Conservation (phyloP, 2,329 filamentous ascomycete genomes). For the Cadophora gregata region DNA sequence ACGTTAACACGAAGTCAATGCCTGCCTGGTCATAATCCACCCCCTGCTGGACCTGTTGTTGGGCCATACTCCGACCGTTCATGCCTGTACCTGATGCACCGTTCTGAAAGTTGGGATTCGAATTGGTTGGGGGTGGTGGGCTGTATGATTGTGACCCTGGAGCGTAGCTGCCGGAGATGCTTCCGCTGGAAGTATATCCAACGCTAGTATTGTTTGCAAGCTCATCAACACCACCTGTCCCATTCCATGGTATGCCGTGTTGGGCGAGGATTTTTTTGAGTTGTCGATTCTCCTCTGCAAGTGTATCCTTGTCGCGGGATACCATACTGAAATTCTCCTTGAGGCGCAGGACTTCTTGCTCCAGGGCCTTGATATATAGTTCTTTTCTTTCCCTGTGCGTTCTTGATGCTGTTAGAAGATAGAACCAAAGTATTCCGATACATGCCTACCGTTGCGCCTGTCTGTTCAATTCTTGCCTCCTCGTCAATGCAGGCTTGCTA, state of each 20-base stretch:
- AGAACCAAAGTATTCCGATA: no score
- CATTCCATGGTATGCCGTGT: constrained; percentile 54
- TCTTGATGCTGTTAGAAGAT: constrained; percentile 54
- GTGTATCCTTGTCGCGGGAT: constrained; percentile 75
- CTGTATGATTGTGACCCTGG: constrained; percentile 48
- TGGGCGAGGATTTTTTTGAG: constrained; percentile 65
- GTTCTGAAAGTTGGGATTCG: constrained; percentile 27
- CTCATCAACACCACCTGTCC: constrained; percentile 43
- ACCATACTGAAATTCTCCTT: constrained; percentile 83
- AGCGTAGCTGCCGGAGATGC: constrained; percentile 67
- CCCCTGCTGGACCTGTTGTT: constrained; percentile 45
- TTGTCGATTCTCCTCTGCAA: constrained; percentile 80
- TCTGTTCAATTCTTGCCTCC: constrained; percentile 91
- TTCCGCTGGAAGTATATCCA: constrained; percentile 59
- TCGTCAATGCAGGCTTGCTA: constrained; percentile 90
- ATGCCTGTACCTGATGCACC: constrained; percentile 17
- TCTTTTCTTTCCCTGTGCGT: constrained; percentile 98
- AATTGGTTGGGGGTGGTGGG: constrained; percentile 37
- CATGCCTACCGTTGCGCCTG: constrained; percentile 84
- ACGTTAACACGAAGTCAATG: constrained; percentile 92
- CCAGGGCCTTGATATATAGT: constrained; percentile 90
- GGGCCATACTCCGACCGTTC: constrained; percentile 36
- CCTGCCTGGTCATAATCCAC: constrained; percentile 82
- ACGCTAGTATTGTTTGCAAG: constrained; percentile 51
- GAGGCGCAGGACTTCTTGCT: constrained; percentile 87